These are phyloP conservation scores for Aureobasidium leucospermi DNA, from an alignment of 2,329 filamentous ascomycete genomes.

Conservation along the genomic window DNA sequence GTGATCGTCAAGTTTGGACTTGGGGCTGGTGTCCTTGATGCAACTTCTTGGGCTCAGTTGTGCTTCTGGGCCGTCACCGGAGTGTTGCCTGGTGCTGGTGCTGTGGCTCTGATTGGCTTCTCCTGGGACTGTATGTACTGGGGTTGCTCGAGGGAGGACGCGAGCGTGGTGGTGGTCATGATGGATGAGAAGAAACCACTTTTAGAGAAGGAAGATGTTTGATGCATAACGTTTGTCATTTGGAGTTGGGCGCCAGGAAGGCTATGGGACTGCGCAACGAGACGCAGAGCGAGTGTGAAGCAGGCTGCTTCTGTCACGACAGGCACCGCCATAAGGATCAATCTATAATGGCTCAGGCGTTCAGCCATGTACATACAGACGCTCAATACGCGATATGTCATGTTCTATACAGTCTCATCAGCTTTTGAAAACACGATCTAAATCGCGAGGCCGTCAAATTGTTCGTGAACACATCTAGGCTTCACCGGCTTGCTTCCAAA, in stretches of 20 bases:
- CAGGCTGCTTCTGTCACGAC: neutral
- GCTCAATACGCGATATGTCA: neutral
- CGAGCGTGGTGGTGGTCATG: neutral
- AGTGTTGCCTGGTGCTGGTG: conserved; percentile 5
- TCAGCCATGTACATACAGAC: neutral
- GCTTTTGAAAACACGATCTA: neutral
- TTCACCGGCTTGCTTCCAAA: conserved; percentile 13
- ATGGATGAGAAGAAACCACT: conserved; percentile 2
- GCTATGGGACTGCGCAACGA: neutral
- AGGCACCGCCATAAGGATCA: neutral
- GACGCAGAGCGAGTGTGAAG: too few relatives aligned
- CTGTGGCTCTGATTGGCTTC: neutral
- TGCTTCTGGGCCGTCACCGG: neutral
- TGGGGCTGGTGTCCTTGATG: neutral
- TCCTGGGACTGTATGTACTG: neutral
- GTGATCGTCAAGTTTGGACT: neutral
- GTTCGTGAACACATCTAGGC: neutral
- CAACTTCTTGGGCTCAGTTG: neutral
- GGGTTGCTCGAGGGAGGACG: neutral
- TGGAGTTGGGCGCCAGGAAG: neutral
- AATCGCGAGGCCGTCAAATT: neutral
- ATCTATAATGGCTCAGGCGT: neutral
- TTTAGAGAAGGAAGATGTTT: neutral
- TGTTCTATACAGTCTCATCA: neutral
- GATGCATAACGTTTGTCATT: neutral